These are phyloP conservation scores for Exophiala alcalophila DNA, from an alignment of 2,329 filamentous ascomycete genomes.

Conservation along the genomic window DNA sequence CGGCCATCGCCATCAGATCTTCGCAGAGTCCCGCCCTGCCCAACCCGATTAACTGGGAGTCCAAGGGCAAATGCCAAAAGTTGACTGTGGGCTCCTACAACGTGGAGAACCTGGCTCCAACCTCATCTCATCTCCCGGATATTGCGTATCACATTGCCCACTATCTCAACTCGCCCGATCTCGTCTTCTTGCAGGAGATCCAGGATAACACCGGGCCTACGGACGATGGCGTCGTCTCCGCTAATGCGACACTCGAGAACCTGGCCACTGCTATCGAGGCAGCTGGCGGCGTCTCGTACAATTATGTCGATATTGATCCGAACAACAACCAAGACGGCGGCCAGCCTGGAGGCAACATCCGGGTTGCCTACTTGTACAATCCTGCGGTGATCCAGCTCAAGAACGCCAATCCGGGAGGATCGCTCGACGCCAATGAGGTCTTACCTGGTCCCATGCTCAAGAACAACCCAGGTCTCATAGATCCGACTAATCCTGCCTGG, in stretches of 20 bases:
- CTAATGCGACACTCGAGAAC: constrained; percentile 58
- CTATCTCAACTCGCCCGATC: constrained; percentile 61
- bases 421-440: constrained; percentile 56
- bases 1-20: constrained; percentile 50
- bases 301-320: constrained; percentile 59
- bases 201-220: constrained; percentile 64
- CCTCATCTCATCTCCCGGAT: constrained; percentile 53
- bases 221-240: constrained; percentile 57
- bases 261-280: constrained; percentile 44
- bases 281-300: constrained; percentile 53
- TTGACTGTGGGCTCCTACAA: constrained; percentile 68
- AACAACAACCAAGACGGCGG: constrained; percentile 63
- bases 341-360: constrained; percentile 68
- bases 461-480: constrained; percentile 68
- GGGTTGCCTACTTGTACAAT: constrained; percentile 67
- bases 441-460: constrained; percentile 57
- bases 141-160: constrained; percentile 65
- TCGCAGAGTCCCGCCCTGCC: constrained; percentile 43
- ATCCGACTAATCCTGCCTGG: constrained; percentile 61
- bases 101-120: constrained; percentile 64
- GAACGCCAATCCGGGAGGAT: constrained; percentile 55
- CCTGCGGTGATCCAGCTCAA: constrained; percentile 58
- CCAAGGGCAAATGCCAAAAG: constrained; percentile 56
- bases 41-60: constrained; percentile 50
- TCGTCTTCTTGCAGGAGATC: constrained; percentile 68